A percentile compares a stretch with the other conserved stretches of the same genome.
Conservation (phyloP, 164 flowering plant species). For the Aristolochia californica region DNA sequence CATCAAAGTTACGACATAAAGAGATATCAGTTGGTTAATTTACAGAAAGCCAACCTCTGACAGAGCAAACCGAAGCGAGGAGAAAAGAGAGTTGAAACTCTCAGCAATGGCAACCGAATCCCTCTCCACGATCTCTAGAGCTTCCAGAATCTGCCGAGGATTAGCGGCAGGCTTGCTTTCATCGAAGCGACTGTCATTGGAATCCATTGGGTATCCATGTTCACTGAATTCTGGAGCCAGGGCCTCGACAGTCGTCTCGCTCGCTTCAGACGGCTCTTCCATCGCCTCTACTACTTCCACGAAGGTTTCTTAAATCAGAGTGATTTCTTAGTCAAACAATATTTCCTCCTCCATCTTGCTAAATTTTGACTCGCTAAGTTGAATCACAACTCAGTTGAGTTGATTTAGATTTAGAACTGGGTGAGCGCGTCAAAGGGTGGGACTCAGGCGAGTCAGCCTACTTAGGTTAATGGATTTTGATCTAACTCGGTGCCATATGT, state of each 20-base stretch:
- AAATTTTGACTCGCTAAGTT: too few species aligned
- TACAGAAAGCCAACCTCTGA: slow-evolving; percentile 36
- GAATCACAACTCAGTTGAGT: too few species aligned
- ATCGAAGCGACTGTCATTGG: background rate
- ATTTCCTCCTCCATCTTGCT: too few species aligned
- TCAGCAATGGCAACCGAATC: slow-evolving; percentile 84
- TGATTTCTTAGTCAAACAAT: too few species aligned
- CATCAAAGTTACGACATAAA: too few species aligned
- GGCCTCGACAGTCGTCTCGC: slow-evolving; percentile 4
- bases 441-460: too few species aligned
- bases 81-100: slow-evolving; percentile 80
- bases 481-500: too few species aligned
- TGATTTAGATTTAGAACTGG: too few species aligned
- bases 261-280: background rate
- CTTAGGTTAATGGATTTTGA: too few species aligned
- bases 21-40: too few species aligned
- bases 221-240: slow-evolving; percentile 2
- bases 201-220: background rate
- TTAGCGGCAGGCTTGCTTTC: slow-evolving; percentile 10
- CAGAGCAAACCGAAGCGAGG: slow-evolving; percentile 76
- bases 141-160: slow-evolving; percentile 41
- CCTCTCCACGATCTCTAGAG: slow-evolving; percentile 68
- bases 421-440: too few species aligned
- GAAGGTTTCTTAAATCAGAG: too few species aligned
- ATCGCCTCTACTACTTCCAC: background rate